These are phyloP conservation scores for Eucalyptus curtisii DNA, from an alignment of 345 rosid genomes.

Conservation along the genomic window DNA sequence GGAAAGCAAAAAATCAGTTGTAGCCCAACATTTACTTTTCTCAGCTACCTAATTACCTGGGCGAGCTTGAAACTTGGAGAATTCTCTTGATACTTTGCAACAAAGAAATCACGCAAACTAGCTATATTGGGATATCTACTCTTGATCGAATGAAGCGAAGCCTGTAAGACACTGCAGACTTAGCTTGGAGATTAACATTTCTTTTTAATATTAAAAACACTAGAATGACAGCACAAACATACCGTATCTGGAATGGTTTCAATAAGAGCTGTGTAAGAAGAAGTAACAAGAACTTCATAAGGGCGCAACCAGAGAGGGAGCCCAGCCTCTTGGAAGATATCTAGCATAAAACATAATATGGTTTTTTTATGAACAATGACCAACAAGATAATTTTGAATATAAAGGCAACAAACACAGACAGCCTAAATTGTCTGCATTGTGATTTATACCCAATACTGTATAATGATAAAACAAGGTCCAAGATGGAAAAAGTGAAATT, in stretches of 20 bases:
- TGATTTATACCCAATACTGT: background rate
- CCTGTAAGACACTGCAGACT: slow-evolving; percentile 35
- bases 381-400: background rate
- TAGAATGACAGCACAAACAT: slow-evolving; percentile 2
- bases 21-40: background rate
- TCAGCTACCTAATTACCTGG: slow-evolving; percentile 43
- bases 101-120: slow-evolving; percentile 88
- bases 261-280: slow-evolving; percentile 95
- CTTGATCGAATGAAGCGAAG: slow-evolving; percentile 95
- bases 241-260: slow-evolving; percentile 99
- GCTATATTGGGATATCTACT: slow-evolving; percentile 80
- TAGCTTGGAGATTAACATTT: background rate
- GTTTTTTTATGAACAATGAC: background rate
- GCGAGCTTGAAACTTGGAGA: slow-evolving; percentile 92
- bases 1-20: background rate
- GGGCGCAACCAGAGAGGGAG: slow-evolving; percentile 99
- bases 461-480: background rate
- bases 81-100: slow-evolving; percentile 76
- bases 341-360: slow-evolving; percentile 20
- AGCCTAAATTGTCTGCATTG: background rate
- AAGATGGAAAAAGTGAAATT: background rate
- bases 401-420: background rate
- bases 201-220: background rate
- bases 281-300: slow-evolving; percentile 91
- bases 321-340: slow-evolving; percentile 99